A percentile compares a stretch with the other conserved stretches of the same genome.
Conservation (phyloP, 257 asterid genomes). For the Solanum sitiens region DNA sequence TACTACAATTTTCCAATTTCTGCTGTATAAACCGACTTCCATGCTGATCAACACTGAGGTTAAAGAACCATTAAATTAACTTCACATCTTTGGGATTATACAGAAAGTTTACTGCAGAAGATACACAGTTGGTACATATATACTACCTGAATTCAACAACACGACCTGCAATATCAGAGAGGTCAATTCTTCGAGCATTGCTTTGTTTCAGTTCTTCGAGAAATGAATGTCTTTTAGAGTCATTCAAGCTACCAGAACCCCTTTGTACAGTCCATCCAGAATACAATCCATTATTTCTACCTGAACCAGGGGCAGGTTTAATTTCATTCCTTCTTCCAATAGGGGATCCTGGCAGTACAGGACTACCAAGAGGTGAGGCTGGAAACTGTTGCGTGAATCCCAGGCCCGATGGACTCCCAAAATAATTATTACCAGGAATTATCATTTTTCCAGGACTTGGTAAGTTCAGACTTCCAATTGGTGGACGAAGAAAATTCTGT, state of each 20-base stretch:
- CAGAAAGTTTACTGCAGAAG: background rate
- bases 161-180: slow-evolving; percentile 61
- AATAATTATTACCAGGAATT: slow-evolving; percentile 35
- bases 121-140: background rate
- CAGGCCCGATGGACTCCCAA: slow-evolving; percentile 38
- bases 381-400: slow-evolving; percentile 55
- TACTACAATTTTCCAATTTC: slow-evolving; percentile 67
- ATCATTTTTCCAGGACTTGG: slow-evolving; percentile 45
- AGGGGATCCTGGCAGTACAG: slow-evolving; percentile 63
- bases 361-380: slow-evolving; percentile 63
- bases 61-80: background rate
- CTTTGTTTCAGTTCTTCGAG: slow-evolving; percentile 72
- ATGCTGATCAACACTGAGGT: slow-evolving; percentile 71
- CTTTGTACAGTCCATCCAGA: slow-evolving; percentile 64
- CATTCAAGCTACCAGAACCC: slow-evolving; percentile 35
- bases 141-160: slow-evolving; percentile 67
- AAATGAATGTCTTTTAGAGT: slow-evolving; percentile 50
- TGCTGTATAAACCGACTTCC: slow-evolving; percentile 90
- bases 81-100: background rate
- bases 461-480: slow-evolving; percentile 27
- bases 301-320: slow-evolving; percentile 38
- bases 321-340: slow-evolving; percentile 45
- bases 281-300: slow-evolving; percentile 41
- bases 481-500: slow-evolving; percentile 36
- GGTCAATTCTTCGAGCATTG: slow-evolving; percentile 55